These are phyloP conservation scores for Cadophora sp. DNA, from an alignment of 2,329 filamentous ascomycete species.

Conservation along the genomic window DNA sequence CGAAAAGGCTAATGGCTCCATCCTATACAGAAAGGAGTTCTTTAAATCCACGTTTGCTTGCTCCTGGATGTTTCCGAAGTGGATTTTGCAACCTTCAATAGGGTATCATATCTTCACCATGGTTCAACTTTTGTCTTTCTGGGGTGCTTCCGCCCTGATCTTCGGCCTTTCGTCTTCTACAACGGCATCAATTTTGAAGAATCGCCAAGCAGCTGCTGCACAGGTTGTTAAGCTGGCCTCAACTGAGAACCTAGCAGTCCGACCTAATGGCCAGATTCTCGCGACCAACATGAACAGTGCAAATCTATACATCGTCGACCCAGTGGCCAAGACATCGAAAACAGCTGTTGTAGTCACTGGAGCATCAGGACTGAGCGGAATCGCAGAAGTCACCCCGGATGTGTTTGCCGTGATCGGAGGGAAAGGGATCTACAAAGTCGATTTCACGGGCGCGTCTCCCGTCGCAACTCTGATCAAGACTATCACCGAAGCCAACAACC, in stretches of 20 bases:
- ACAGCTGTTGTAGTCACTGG: slow-evolving; percentile 22
- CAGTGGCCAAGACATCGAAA: slow-evolving; percentile 18
- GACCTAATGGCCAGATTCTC: slow-evolving; percentile 23
- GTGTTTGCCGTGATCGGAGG: slow-evolving; percentile 38
- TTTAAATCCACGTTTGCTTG: neutral
- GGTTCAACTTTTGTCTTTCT: slow-evolving; percentile 13
- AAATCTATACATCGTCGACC: slow-evolving; percentile 23
- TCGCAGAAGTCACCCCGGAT: slow-evolving; percentile 45
- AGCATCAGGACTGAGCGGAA: slow-evolving; percentile 43
- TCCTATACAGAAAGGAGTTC: neutral
- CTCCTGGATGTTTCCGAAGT: neutral
- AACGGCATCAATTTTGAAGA: neutral
- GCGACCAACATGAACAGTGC: slow-evolving; percentile 22
- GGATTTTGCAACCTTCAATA: neutral
- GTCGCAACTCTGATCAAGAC: slow-evolving; percentile 15
- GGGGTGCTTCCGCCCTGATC: neutral
- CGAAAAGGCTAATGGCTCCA: slow-evolving; percentile 12
- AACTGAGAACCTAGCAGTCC: slow-evolving; percentile 23
- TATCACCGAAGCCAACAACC: slow-evolving; percentile 15
- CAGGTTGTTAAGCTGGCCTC: slow-evolving; percentile 19
- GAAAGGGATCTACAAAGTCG: slow-evolving; percentile 29
- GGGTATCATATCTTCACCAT: slow-evolving; percentile 1
- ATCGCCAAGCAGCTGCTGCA: slow-evolving; percentile 17
- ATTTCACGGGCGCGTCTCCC: slow-evolving; percentile 21
- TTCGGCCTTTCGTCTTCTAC: neutral